Conservation (phyloP, 331 rosid genomes). For the Quercus lobata region DNA sequence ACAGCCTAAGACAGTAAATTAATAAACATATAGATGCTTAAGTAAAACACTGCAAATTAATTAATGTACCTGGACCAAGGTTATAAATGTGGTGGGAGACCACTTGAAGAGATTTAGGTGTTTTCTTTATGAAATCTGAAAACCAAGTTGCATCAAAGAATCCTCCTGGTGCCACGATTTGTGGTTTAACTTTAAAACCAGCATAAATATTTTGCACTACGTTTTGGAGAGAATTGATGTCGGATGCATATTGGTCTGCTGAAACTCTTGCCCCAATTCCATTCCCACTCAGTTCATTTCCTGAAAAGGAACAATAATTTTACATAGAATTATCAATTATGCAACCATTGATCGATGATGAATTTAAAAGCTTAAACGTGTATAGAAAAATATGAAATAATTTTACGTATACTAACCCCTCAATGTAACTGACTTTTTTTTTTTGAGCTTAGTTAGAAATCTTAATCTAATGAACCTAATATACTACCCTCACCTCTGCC, state of each 20-base stretch:
- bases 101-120: slow-evolving; percentile 40
- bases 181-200: slow-evolving; percentile 51
- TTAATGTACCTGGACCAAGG: slow-evolving; percentile 73
- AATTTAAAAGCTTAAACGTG: neutral
- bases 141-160: no score
- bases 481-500: no score
- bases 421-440: no score
- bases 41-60: no score
- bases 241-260: slow-evolving; percentile 68
- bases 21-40: no score
- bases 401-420: no score
- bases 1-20: no score
- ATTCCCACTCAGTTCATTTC: slow-evolving; percentile 81
- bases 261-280: slow-evolving; percentile 69
- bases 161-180: slow-evolving; percentile 52
- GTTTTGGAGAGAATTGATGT: slow-evolving; percentile 43
- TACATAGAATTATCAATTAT: neutral
- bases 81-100: slow-evolving; percentile 80
- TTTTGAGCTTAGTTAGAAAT: no score
- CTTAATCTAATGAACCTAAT: no score
- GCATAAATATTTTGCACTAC: slow-evolving; percentile 45
- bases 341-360: neutral
- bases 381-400: no score
- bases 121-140: slow-evolving; percentile 39
- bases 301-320: slow-evolving; percentile 25